Evolutionary conservation across 345 rosid genomes (phyloP).

Genomic region (Odontarrhena argentea): DNA sequence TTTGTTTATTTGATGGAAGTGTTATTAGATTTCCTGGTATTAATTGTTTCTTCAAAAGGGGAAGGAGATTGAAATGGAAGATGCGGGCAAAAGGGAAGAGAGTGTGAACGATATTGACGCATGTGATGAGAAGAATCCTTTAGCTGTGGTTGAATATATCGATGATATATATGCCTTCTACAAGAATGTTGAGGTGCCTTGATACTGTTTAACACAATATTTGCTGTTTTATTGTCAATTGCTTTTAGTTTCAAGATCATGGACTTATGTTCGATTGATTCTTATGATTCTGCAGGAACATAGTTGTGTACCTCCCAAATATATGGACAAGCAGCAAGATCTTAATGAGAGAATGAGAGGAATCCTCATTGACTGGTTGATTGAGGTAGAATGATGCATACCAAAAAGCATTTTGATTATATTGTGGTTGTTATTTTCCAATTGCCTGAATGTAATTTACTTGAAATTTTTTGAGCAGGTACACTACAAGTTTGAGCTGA

Average conservation of each 20-base stretch:
- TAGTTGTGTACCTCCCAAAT: slow-evolving; percentile 56
- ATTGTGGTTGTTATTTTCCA: slow-evolving; percentile 2
- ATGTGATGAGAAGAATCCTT: slow-evolving; percentile 61
- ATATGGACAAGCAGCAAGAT: slow-evolving; percentile 74
- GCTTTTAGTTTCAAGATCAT: slow-evolving; percentile 4
- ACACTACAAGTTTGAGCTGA: slow-evolving; percentile 94
- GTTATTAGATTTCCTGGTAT: neutral
- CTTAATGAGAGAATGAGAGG: slow-evolving; percentile 92
- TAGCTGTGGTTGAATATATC: slow-evolving; percentile 80
- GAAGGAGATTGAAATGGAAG: slow-evolving; percentile 86
- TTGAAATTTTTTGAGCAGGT: slow-evolving; percentile 55
- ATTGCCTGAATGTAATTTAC: neutral
- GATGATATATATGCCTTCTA: slow-evolving; percentile 62
- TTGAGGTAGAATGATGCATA: slow-evolving; percentile 57
- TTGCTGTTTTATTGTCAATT: neutral
- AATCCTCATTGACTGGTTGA: slow-evolving; percentile 90
- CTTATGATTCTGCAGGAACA: slow-evolving; percentile 47
- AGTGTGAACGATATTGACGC: slow-evolving; percentile 58
- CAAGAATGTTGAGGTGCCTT: slow-evolving; percentile 30
- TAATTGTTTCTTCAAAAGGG: slow-evolving; percentile 39
- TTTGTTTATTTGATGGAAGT: slow-evolving; percentile 10
- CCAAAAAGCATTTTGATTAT: neutral
- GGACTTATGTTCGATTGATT: slow-evolving; percentile 15
- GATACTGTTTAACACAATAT: neutral
- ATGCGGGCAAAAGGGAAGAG: slow-evolving; percentile 51